These are phyloP conservation scores for Penicillium sp. DNA, from an alignment of 2,329 filamentous ascomycete species.

Conservation along the genomic window DNA sequence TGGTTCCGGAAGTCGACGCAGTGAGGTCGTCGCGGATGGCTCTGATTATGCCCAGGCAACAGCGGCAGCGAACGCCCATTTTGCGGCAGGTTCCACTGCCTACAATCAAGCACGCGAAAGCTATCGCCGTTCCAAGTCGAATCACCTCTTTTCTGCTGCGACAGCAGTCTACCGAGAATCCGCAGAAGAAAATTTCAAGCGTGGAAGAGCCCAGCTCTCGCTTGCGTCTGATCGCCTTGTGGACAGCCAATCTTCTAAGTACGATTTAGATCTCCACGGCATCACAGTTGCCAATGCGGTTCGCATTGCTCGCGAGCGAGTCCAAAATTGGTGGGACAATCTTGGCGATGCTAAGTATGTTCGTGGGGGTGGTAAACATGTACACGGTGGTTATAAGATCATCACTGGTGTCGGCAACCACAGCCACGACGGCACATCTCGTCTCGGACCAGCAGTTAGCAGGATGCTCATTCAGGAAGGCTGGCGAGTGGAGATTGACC, in stretches of 20 bases:
- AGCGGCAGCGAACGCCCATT: conserved; percentile 45
- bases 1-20: conserved; percentile 5
- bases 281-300: conserved; percentile 78
- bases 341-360: conserved; percentile 64
- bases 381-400: conserved; percentile 64
- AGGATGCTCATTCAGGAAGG: conserved; percentile 72
- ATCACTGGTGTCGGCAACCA: conserved; percentile 81
- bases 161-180: conserved; percentile 73
- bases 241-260: conserved; percentile 60
- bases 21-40: conserved; percentile 4
- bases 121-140: conserved; percentile 63
- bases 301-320: conserved; percentile 68
- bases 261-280: conserved; percentile 75
- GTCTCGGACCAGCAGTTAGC: conserved; percentile 75
- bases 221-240: conserved; percentile 69
- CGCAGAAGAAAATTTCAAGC: conserved; percentile 62
- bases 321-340: conserved; percentile 71
- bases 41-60: conserved; percentile 29
- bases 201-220: conserved; percentile 59
- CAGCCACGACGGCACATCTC: conserved; percentile 71
- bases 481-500: conserved; percentile 74
- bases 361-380: conserved; percentile 42
- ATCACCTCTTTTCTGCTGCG: conserved; percentile 70
- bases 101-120: conserved; percentile 57
- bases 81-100: conserved; percentile 49